Evolutionary conservation across 257 asterid genomes (phyloP).

Genomic region (Verbena officinalis): DNA sequence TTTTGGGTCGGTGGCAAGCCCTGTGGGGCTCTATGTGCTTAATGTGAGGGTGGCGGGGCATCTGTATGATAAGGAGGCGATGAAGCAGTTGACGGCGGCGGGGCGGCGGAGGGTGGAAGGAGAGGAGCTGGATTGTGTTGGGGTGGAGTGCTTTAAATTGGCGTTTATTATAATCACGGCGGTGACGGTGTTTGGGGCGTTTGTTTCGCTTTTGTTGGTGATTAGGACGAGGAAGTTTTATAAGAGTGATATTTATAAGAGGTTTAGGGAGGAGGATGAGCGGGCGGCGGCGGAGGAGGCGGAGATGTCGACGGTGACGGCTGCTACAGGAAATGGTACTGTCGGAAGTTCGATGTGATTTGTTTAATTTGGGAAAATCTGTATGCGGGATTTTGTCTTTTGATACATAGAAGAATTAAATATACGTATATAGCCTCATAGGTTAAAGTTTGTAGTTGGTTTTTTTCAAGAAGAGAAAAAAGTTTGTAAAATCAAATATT

Average conservation of each 20-base stretch:
- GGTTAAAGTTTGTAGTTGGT: neutral
- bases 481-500: neutral
- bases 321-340: slow-evolving; percentile 24
- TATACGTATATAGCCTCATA: neutral
- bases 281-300: slow-evolving; percentile 29
- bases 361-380: no score
- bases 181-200: slow-evolving; percentile 62
- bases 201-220: slow-evolving; percentile 61
- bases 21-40: slow-evolving; percentile 66
- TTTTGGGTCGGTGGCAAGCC: slow-evolving; percentile 82
- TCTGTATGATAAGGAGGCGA: slow-evolving; percentile 71
- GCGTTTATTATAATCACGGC: slow-evolving; percentile 68
- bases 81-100: slow-evolving; percentile 48
- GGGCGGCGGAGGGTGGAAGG: slow-evolving; percentile 43
- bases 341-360: no score
- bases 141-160: slow-evolving; percentile 59
- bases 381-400: neutral
- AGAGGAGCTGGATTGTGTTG: slow-evolving; percentile 59
- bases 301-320: slow-evolving; percentile 37
- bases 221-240: slow-evolving; percentile 68
- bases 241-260: slow-evolving; percentile 72
- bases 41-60: slow-evolving; percentile 65
- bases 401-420: slow-evolving; percentile 9
- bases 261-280: slow-evolving; percentile 48
- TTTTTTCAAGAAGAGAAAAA: neutral